Evolutionary conservation across 2,329 filamentous ascomycete species (phyloP).

Genomic region (Rhinocladiella similis): DNA sequence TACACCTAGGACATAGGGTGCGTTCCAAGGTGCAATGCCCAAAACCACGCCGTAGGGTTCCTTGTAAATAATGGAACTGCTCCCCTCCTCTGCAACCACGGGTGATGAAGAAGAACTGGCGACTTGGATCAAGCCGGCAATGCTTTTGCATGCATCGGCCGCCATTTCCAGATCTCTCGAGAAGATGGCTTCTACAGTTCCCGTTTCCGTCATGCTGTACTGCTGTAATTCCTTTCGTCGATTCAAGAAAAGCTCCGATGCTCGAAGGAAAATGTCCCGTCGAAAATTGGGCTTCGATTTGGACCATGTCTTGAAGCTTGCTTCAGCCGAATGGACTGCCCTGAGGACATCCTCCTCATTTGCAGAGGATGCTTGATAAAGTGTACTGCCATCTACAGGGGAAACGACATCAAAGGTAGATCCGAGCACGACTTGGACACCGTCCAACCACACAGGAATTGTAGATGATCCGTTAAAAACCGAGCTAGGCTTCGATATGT

Average conservation of each 20-base stretch:
- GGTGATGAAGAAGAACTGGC: slow-evolving; percentile 50
- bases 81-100: slow-evolving; percentile 48
- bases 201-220: slow-evolving; percentile 63
- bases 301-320: slow-evolving; percentile 69
- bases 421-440: slow-evolving; percentile 41
- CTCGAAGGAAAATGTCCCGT: slow-evolving; percentile 69
- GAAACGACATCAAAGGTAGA: slow-evolving; percentile 53
- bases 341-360: slow-evolving; percentile 57
- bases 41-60: slow-evolving; percentile 80
- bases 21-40: slow-evolving; percentile 77
- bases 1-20: slow-evolving; percentile 51
- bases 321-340: slow-evolving; percentile 62
- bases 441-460: slow-evolving; percentile 46
- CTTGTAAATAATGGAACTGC: slow-evolving; percentile 65
- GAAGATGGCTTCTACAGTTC: slow-evolving; percentile 43
- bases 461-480: too few relatives aligned
- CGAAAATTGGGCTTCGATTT: slow-evolving; percentile 60
- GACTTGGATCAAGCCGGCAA: slow-evolving; percentile 22
- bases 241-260: slow-evolving; percentile 61
- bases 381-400: slow-evolving; percentile 54
- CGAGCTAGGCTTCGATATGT: too few relatives aligned
- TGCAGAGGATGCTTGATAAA: slow-evolving; percentile 58
- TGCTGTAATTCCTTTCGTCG: slow-evolving; percentile 61
- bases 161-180: slow-evolving; percentile 30
- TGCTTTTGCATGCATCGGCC: slow-evolving; percentile 17